Conservation (phyloP, 495 filamentous ascomycete species). For the Parachaetomium inaequale region DNA sequence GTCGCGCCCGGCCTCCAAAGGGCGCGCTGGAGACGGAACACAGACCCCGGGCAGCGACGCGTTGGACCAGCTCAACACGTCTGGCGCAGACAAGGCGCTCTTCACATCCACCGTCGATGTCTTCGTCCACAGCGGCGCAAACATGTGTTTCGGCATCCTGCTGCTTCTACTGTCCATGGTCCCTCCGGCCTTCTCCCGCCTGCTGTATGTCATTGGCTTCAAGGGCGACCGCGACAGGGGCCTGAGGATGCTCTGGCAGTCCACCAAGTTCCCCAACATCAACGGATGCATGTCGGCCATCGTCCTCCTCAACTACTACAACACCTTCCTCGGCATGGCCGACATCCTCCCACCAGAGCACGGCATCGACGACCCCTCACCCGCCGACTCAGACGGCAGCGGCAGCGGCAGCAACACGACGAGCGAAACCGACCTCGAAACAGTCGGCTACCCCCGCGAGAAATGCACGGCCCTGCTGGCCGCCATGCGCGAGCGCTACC, state of each 20-base stretch:
- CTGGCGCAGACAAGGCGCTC: slow-evolving; percentile 41
- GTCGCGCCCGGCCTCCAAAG: neutral
- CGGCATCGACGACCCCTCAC: slow-evolving; percentile 45
- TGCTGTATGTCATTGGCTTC: slow-evolving; percentile 88
- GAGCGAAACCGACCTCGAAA: slow-evolving; percentile 37
- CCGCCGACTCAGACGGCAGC: slow-evolving; percentile 8
- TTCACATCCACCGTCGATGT: slow-evolving; percentile 71
- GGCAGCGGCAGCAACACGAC: neutral
- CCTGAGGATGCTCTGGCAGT: slow-evolving; percentile 85
- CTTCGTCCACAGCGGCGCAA: slow-evolving; percentile 83
- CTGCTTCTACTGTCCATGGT: slow-evolving; percentile 84
- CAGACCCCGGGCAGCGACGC: neutral
- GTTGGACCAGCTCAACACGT: slow-evolving; percentile 22
- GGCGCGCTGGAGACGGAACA: slow-evolving; percentile 1
- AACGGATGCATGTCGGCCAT: slow-evolving; percentile 88
- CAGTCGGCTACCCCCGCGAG: slow-evolving; percentile 66
- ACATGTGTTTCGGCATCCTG: slow-evolving; percentile 84
- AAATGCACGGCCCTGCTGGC: slow-evolving; percentile 64
- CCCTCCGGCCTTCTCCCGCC: slow-evolving; percentile 78
- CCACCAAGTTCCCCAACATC: slow-evolving; percentile 80
- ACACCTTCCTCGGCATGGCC: slow-evolving; percentile 75
- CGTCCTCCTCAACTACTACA: slow-evolving; percentile 79
- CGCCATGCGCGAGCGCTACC: slow-evolving; percentile 73
- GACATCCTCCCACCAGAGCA: slow-evolving; percentile 74
- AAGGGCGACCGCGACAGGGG: slow-evolving; percentile 84